A percentile compares a stretch with the other conserved stretches of the same genome.
phyloP scores from a whole-genome alignment of 768 basidiomycete species.

The Phylloporus arenicola region DNA sequence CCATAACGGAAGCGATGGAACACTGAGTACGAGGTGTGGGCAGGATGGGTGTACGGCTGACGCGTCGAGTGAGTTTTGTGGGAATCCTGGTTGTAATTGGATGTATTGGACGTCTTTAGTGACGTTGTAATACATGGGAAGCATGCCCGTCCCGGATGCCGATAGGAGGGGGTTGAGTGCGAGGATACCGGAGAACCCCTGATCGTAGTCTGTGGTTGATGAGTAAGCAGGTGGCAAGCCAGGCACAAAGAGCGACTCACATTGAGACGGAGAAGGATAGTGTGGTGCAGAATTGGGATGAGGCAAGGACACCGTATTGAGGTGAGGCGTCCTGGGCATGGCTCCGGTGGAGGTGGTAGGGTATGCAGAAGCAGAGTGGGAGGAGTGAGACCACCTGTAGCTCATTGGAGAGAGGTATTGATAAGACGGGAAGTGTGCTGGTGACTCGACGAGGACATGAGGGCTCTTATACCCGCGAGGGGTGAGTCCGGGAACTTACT shows the following conservation, averaged over 20 bases:
- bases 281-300: slow-evolving; percentile 26
- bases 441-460: slow-evolving; percentile 14
- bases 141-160: slow-evolving; percentile 15
- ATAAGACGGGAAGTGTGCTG: slow-evolving; percentile 10
- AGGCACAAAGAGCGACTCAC: slow-evolving; percentile 10
- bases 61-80: slow-evolving; percentile 12
- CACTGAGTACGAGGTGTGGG: slow-evolving; percentile 13
- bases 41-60: slow-evolving; percentile 22
- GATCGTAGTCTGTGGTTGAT: slow-evolving; percentile 9
- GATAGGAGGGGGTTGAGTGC: slow-evolving; percentile 25
- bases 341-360: slow-evolving; percentile 17
- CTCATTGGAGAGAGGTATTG: slow-evolving; percentile 16
- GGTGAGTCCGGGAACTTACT: slow-evolving; percentile 18
- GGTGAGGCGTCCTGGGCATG: slow-evolving; percentile 22
- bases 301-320: slow-evolving; percentile 26
- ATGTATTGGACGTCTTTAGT: slow-evolving; percentile 22
- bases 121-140: slow-evolving; percentile 23
- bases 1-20: slow-evolving; percentile 25
- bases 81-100: slow-evolving; percentile 16
- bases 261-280: slow-evolving; percentile 13
- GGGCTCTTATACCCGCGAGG: slow-evolving; percentile 25
- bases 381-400: slow-evolving; percentile 17
- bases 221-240: slow-evolving; percentile 1
- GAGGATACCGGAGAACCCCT: slow-evolving; percentile 13
- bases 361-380: slow-evolving; percentile 4